Conservation (phyloP, 1,139 yeast genomes). For the Kodamaea anthophila region DNA sequence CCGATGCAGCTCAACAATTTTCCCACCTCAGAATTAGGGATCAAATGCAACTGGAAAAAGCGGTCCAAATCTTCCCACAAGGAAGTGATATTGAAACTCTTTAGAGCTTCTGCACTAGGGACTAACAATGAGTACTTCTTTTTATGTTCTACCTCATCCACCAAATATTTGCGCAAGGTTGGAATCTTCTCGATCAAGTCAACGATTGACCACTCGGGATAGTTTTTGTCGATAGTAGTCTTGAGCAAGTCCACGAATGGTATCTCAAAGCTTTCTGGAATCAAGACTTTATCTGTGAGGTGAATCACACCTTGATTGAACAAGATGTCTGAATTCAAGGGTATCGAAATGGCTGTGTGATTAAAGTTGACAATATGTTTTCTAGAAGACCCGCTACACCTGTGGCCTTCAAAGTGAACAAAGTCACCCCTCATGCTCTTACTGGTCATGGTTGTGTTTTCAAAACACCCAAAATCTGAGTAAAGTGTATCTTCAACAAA, state of each 20-base stretch:
- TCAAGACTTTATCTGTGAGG: slow-evolving; percentile 48
- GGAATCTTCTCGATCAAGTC: slow-evolving; percentile 41
- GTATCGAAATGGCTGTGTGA: slow-evolving; percentile 22
- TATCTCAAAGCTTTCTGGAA: slow-evolving; percentile 55
- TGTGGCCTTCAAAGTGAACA: slow-evolving; percentile 17
- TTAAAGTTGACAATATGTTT: slow-evolving; percentile 25
- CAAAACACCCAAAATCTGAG: slow-evolving; percentile 45
- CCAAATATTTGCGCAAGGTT: slow-evolving; percentile 16
- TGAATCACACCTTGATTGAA: slow-evolving; percentile 87
- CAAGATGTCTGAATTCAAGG: slow-evolving; percentile 58
- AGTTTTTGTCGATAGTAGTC: slow-evolving; percentile 40
- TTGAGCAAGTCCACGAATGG: slow-evolving; percentile 51
- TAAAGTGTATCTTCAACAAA: slow-evolving; percentile 64
- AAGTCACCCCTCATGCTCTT: slow-evolving; percentile 35
- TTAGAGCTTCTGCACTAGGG: slow-evolving; percentile 59
- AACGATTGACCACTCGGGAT: slow-evolving; percentile 34
- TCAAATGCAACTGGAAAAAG: slow-evolving; percentile 61
- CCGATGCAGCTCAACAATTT: slow-evolving; percentile 28
- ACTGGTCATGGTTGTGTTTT: slow-evolving; percentile 17
- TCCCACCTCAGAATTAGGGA: slow-evolving; percentile 47
- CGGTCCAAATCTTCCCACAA: slow-evolving; percentile 40
- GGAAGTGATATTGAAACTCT: slow-evolving; percentile 46
- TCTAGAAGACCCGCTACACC: slow-evolving; percentile 19
- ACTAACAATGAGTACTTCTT: slow-evolving; percentile 59
- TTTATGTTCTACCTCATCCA: too few species aligned